Conservation (phyloP, 2,329 filamentous ascomycete species). For the Cladophialophora yegresii region DNA sequence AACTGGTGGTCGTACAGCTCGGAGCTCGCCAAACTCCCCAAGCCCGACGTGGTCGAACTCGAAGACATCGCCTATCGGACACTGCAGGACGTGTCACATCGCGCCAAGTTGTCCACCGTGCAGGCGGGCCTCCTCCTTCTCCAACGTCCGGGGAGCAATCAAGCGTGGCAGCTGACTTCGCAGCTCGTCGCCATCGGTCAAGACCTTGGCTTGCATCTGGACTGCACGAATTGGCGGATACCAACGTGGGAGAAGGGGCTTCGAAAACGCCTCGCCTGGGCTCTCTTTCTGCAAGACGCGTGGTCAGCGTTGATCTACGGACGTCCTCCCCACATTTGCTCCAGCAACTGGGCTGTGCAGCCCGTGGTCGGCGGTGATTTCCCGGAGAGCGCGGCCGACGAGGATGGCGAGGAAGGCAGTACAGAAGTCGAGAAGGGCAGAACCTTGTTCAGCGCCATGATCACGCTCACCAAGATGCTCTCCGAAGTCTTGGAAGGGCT, state of each 20-base stretch:
- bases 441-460: constrained; percentile 55
- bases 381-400: constrained; percentile 39
- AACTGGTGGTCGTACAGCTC: constrained; percentile 77
- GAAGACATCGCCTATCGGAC: constrained; percentile 35
- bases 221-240: constrained; percentile 64
- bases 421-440: constrained; percentile 46
- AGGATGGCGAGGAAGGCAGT: constrained; percentile 38
- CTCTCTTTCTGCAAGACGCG: constrained; percentile 66
- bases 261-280: constrained; percentile 64
- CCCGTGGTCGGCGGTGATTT: constrained; percentile 52
- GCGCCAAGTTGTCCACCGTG: constrained; percentile 56
- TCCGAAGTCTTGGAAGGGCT: constrained; percentile 56
- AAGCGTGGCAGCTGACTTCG: constrained; percentile 53
- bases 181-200: constrained; percentile 61
- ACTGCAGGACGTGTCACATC: constrained; percentile 34
- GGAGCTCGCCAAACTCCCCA: constrained; percentile 33
- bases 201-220: constrained; percentile 61
- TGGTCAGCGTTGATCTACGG: constrained; percentile 62
- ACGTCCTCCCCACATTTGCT: constrained; percentile 57
- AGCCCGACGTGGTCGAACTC: constrained; percentile 36
- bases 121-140: constrained; percentile 59
- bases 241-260: constrained; percentile 65
- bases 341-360: constrained; percentile 59
- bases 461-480: constrained; percentile 55
- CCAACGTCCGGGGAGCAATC: constrained; percentile 51